These are phyloP conservation scores for Glycine tomentella DNA, from an alignment of 306 rosid species.

Conservation along the genomic window DNA sequence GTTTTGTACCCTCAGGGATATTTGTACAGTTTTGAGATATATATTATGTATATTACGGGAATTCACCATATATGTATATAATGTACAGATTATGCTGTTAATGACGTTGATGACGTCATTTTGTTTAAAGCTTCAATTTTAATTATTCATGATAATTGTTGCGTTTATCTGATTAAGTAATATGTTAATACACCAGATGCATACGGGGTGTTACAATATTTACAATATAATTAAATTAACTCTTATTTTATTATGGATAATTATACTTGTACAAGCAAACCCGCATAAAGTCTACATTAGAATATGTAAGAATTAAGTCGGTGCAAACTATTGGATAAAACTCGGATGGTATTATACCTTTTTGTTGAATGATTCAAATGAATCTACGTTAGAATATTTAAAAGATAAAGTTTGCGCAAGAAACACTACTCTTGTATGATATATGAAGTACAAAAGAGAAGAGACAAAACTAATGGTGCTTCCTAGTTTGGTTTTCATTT, in stretches of 20 bases:
- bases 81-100: too few species aligned
- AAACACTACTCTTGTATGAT: constrained; percentile 9
- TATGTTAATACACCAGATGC: too few species aligned
- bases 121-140: too few species aligned
- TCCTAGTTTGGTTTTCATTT: background rate
- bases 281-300: constrained; percentile 1
- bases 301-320: background rate
- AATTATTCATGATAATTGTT: too few species aligned
- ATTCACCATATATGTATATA: too few species aligned
- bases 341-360: background rate
- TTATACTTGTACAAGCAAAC: background rate
- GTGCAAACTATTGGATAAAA: constrained; percentile 14
- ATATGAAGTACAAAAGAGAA: constrained; percentile 1
- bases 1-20: too few species aligned
- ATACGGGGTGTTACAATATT: too few species aligned
- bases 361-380: constrained; percentile 23
- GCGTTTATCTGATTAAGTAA: too few species aligned
- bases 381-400: background rate
- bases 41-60: too few species aligned
- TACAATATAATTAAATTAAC: too few species aligned
- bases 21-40: too few species aligned
- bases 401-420: background rate
- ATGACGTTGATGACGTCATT: too few species aligned
- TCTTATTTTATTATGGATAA: background rate
- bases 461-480: constrained; percentile 21